These are phyloP conservation scores for Zymoseptoria brevis DNA, from an alignment of 2,329 filamentous ascomycete genomes.

Conservation along the genomic window DNA sequence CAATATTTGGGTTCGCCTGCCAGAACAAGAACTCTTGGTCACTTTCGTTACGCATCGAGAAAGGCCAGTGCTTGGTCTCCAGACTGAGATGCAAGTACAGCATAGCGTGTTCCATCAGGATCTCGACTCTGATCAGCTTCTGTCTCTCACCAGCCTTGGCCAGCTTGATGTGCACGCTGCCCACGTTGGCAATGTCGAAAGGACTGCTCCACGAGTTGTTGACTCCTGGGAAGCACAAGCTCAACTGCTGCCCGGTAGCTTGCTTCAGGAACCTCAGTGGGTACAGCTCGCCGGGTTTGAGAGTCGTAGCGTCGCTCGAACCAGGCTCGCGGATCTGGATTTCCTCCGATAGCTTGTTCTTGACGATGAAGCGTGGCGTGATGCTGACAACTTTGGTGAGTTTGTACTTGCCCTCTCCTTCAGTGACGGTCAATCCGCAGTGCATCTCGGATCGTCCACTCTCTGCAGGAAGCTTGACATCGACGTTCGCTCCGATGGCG, in stretches of 20 bases:
- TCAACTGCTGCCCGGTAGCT: conserved; percentile 76
- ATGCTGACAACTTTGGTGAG: conserved; percentile 92
- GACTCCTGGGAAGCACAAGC: conserved; percentile 83
- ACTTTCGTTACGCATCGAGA: conserved; percentile 97
- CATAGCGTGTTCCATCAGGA: conserved; percentile 86
- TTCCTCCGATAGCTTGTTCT: conserved; percentile 85
- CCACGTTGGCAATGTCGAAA: conserved; percentile 93
- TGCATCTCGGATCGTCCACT: conserved; percentile 74
- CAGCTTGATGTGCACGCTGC: conserved; percentile 86
- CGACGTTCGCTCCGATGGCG: conserved; percentile 85
- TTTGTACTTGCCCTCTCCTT: conserved; percentile 95
- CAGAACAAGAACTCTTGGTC: conserved; percentile 95
- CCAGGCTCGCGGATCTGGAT: conserved; percentile 86
- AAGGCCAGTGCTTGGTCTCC: conserved; percentile 94
- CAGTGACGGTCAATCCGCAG: conserved; percentile 76
- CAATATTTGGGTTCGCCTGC: conserved; percentile 85
- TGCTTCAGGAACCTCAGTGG: conserved; percentile 87
- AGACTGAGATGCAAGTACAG: conserved; percentile 86
- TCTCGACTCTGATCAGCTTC: conserved; percentile 75
- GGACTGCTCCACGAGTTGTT: conserved; percentile 98
- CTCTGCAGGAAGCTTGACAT: conserved; percentile 71
- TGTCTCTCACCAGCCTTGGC: conserved; percentile 86
- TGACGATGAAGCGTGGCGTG: conserved; percentile 83
- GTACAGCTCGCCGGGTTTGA: conserved; percentile 70
- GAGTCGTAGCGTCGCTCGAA: conserved; percentile 72